phyloP scores from a whole-genome alignment of 352 stramenopile genomes.

The Phytophthora sp. region DNA sequence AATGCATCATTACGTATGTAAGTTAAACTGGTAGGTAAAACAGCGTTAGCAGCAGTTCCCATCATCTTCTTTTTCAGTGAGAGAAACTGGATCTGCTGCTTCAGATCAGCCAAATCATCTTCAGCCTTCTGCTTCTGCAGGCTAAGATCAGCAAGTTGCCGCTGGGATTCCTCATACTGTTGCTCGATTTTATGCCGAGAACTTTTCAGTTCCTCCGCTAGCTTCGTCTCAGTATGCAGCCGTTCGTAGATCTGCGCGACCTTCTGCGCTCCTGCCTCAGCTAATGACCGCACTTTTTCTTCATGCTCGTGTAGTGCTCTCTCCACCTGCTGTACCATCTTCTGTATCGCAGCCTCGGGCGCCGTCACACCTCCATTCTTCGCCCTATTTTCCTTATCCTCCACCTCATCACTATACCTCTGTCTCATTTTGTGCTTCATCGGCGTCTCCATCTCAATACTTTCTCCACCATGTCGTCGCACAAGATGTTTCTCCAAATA shows the following conservation, averaged over 20 bases:
- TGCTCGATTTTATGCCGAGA: slow-evolving; percentile 37
- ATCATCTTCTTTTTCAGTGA: slow-evolving; percentile 54
- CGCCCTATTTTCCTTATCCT: slow-evolving; percentile 6
- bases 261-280: slow-evolving; percentile 49
- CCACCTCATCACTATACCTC: neutral
- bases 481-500: slow-evolving; percentile 74
- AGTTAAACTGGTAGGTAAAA: neutral
- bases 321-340: slow-evolving; percentile 62
- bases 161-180: slow-evolving; percentile 35
- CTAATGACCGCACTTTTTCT: slow-evolving; percentile 51
- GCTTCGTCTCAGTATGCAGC: slow-evolving; percentile 52
- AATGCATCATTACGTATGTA: slow-evolving; percentile 16
- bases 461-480: slow-evolving; percentile 50
- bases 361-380: slow-evolving; percentile 3
- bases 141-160: slow-evolving; percentile 44
- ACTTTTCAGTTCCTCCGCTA: slow-evolving; percentile 52
- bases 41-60: slow-evolving; percentile 6
- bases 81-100: slow-evolving; percentile 65
- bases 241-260: slow-evolving; percentile 64
- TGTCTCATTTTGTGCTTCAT: slow-evolving; percentile 21
- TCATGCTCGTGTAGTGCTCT: slow-evolving; percentile 55
- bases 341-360: slow-evolving; percentile 40
- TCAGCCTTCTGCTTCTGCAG: slow-evolving; percentile 45
- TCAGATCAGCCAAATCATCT: slow-evolving; percentile 46
- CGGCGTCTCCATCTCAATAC: slow-evolving; percentile 16